Base-by-base conservation (phyloP, 306 rosid genomes). In the Trifolium repens region DNA sequence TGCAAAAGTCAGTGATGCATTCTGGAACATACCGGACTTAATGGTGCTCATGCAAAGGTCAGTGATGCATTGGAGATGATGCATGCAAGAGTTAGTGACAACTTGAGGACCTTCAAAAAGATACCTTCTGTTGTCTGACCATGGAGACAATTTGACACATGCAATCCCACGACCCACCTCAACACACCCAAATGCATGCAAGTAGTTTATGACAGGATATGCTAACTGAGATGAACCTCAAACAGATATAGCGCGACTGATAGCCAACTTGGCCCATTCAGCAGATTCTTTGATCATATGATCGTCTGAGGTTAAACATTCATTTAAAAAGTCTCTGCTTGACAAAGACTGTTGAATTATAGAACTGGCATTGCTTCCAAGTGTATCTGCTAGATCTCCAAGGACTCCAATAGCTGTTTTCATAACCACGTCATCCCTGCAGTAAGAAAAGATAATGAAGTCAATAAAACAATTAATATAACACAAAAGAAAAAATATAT, bases 331-430 rank as follows among this genome's bases (percentile, higher is more conserved):
- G 67, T 87, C 94, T 83, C 86, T 90, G 94, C 96, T 87, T 57
- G 96, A 90, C 85, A 87, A 74, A 74, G 98, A 90, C 58, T 93
- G 92, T 84, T 93, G 96, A 73, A 93, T 93, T 86, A 93, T 86
- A 73, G 98, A 84, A 71, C 96, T 94, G 34, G 98, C 96, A 75
- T 86, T 82, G 82, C 92, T 93, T 71, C 98, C 98, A 42, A 93
- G 90, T 5, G 98, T 93, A 85, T 93, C 98, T 14, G 98, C 98
- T 15, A 93, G 88, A 82, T 93, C 98, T 72, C 98, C 98, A 82
- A 93, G 93, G 53, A 93, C 94, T 44, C 98, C 98, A 59, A 93
- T 88, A 74, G 98, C 98, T n/a, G 98, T 93, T 83, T 93, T 93
- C 89, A 87, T 89, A 30, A 93, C 98, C 79, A 87, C 85, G 55